Evolutionary conservation across 2,329 filamentous ascomycete genomes (phyloP).

Genomic region (Amylocarpus encephaloides): DNA sequence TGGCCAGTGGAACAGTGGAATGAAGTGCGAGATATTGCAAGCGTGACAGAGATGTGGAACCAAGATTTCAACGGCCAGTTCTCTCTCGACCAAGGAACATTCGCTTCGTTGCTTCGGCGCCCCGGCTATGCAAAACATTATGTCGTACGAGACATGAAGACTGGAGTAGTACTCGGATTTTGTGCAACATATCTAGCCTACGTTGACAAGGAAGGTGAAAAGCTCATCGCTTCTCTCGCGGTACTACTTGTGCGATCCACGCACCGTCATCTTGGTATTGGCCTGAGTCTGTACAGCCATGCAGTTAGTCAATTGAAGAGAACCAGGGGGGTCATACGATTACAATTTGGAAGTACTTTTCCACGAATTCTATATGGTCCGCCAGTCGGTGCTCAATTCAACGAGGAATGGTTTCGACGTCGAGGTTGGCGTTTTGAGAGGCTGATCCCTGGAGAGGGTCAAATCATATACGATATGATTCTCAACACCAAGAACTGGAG

Average conservation of each 20-base stretch:
- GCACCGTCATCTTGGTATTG: conserved; percentile 45
- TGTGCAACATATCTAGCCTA: conserved; percentile 56
- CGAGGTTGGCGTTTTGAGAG: conserved; percentile 47
- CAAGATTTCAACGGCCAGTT: conserved; percentile 34
- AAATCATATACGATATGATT: conserved; percentile 48
- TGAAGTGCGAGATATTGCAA: conserved; percentile 24
- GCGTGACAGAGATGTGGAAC: conserved; percentile 25
- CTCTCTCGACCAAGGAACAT: conserved; percentile 36
- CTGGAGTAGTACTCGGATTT: conserved; percentile 45
- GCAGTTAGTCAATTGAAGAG: conserved; percentile 43
- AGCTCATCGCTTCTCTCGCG: conserved; percentile 50
- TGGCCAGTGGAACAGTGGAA: conserved; percentile 31
- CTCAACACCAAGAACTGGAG: conserved; percentile 44
- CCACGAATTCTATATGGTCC: conserved; percentile 52
- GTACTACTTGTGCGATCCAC: conserved; percentile 45
- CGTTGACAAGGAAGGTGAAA: conserved; percentile 45
- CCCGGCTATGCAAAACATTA: conserved; percentile 53
- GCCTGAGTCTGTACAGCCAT: conserved; percentile 46
- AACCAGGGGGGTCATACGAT: conserved; percentile 45
- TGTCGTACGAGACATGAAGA: conserved; percentile 44
- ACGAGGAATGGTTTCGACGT: conserved; percentile 46
- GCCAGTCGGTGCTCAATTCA: conserved; percentile 35
- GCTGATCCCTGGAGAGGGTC: conserved; percentile 40
- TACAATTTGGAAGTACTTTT: conserved; percentile 54
- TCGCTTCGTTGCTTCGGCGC: conserved; percentile 44